Evolutionary conservation across 257 asterid species (phyloP).

Genomic region (Penstemon davidsonii): DNA sequence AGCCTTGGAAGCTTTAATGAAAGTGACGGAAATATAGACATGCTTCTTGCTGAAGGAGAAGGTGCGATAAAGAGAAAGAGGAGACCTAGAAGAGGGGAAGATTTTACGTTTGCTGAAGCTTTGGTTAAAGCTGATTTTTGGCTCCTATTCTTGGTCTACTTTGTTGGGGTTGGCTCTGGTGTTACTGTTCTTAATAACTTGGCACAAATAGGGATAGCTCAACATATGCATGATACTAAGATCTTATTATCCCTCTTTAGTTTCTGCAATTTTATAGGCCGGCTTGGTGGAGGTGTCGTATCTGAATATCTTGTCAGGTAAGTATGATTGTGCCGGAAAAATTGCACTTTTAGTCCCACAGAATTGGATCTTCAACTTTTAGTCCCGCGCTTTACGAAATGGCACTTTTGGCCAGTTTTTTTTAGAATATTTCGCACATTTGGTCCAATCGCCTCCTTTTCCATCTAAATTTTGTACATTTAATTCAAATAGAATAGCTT

Average conservation of each 20-base stretch:
- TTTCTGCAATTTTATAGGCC: constrained; percentile 69
- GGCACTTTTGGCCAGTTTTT: too few species aligned
- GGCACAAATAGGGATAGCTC: constrained; percentile 73
- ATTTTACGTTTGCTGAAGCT: constrained; percentile 62
- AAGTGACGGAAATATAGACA: constrained; percentile 41
- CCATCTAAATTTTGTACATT: too few species aligned
- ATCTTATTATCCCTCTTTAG: constrained; percentile 63
- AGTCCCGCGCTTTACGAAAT: too few species aligned
- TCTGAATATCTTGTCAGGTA: constrained; percentile 68
- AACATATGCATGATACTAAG: constrained; percentile 50
- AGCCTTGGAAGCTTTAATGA: constrained; percentile 39
- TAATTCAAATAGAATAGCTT: too few species aligned
- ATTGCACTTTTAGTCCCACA: too few species aligned
- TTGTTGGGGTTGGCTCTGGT: constrained; percentile 73
- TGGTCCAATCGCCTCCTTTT: too few species aligned
- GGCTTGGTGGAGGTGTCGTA: constrained; percentile 77
- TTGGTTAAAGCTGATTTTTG: constrained; percentile 73
- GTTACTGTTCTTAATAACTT: constrained; percentile 77
- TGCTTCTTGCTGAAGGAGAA: constrained; percentile 67
- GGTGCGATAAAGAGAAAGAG: constrained; percentile 56
- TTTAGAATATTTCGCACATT: too few species aligned
- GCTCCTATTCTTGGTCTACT: constrained; percentile 65
- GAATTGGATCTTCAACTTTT: too few species aligned
- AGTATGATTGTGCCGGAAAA: neutral
- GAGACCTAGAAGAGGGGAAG: constrained; percentile 71